Evolutionary conservation across 371 early-diverging fungal genomes (phyloP), one percentile per base, ranked within the genome.

Genomic region (Mucor velutinosus): DNA sequence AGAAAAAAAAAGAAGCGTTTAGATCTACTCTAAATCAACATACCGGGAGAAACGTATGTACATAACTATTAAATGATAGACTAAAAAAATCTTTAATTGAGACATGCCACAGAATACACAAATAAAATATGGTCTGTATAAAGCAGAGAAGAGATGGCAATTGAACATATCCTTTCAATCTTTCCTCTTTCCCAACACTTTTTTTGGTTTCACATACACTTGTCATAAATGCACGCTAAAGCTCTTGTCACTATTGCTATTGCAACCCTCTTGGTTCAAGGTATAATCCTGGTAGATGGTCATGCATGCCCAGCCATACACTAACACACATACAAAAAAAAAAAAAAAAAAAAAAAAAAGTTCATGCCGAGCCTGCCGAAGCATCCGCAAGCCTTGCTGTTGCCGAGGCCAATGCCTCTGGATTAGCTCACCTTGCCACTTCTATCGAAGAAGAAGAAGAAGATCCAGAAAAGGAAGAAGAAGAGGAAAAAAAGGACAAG

Each of bases 191-290:
- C 21, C 15, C 23, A 19, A 45, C 30, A 10, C 23, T 41, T 41
- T 11, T 39, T 27, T 39, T 12, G 37, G 15, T 41, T 41, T 14
- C 8, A 45, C 7, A 45, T 17, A 45, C 39, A 49, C 19, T 19
- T 55, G 23, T 55, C 29, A 45, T 53, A 27, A 43, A 70, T 70
- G 70, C 66, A 70, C 35, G 62, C 66, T 30, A 70, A 66, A 62
- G 56, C 61, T 30, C n/a, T 70, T 47, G 30, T 70, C 27, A 60
- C 66, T 41, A 43, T 70, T 58, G 62, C 66, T 19, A 19, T 70
- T 58, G 70, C 70, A 25, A 62, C 66, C 29, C 57, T 70, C 45
- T 39, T 70, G 27, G 58, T 70, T 51, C 70, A 67, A 55, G 45
- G 62, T 45, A 66, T 19, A 41, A 15, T 47, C 17, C n/a, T 19